Conservation (phyloP, 108 stramenopile species). For the Cyclotella cryptica region DNA sequence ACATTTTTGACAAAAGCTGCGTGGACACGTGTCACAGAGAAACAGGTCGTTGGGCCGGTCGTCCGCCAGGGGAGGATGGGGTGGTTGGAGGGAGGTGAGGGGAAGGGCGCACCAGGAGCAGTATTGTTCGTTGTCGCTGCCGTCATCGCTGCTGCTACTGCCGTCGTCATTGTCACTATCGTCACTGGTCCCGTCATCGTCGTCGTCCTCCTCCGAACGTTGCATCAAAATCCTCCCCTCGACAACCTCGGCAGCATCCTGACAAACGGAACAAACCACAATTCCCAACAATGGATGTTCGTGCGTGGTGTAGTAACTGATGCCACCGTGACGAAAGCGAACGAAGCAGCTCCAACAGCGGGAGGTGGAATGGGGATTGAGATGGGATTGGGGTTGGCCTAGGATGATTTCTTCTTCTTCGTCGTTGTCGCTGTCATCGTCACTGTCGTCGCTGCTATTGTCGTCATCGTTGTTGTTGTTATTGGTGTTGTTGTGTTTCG, state of each 20-base stretch:
- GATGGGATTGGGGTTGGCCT: background rate
- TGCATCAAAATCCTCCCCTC: conserved; percentile 30
- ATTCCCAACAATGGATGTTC: conserved; percentile 60
- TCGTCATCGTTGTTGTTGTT: too few species aligned
- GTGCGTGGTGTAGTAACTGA: conserved; percentile 49
- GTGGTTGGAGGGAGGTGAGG: conserved; percentile 1
- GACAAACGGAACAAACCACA: conserved; percentile 58
- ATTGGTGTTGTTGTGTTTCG: too few species aligned
- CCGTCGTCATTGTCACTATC: too few species aligned
- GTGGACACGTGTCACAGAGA: conserved; percentile 59
- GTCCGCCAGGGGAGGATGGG: conserved; percentile 18
- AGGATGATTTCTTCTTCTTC: background rate
- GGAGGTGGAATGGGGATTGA: background rate
- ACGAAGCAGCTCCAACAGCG: conserved; percentile 41
- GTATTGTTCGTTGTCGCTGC: conserved; percentile 15
- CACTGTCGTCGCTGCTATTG: too few species aligned
- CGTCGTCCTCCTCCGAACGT: too few species aligned
- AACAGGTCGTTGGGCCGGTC: conserved; percentile 31
- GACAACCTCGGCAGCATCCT: conserved; percentile 49
- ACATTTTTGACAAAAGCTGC: conserved; percentile 55
- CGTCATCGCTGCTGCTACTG: background rate
- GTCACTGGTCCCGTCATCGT: too few species aligned
- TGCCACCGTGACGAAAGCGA: conserved; percentile 4
- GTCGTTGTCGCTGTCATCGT: background rate
- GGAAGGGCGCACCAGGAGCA: conserved; percentile 53